Evolutionary conservation across 495 filamentous ascomycete species (phyloP), one percentile per base, ranked within the genome.

Genomic region (Podospora sp.): DNA sequence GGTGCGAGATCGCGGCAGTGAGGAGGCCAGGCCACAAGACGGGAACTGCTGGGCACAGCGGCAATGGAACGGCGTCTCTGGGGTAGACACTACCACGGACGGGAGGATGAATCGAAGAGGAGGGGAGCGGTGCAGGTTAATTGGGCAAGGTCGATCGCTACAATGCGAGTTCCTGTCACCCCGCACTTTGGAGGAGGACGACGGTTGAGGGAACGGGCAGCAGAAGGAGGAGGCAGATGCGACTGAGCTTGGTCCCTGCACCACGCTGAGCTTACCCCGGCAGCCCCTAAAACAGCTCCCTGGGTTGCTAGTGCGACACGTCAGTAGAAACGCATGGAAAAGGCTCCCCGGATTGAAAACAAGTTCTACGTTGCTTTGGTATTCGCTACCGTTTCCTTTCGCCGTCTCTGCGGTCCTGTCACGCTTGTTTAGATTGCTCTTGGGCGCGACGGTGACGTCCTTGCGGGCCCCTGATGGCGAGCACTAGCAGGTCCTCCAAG

Each of bases 81-180:
- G 50, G 25, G 63, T 65, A 68, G 36, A 46, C 22, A 18, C 33
- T n/a, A 40, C 20, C 36, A 63, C 26, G 61, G 21, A 6, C 36
- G 49, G 55, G 35, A 60, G 24, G 36, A 50, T 36, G 56, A 61
- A 40, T 53, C 60, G 58, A 68, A 65, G 57, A 70, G 70, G 69
- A 72, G 72, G 72, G 71, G 67, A 75, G 67, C 55, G 29, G 61
- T 62, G 67, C 49, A 61, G 72, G 63, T 55, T 77, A 75, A 77
- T 77, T 77, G 75, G 75, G 60, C 63, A 62, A 26, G 64, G 40
- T n/a, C 14, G 62, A 60, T 60, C 58, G 65, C 55, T 18, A 71
- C 70, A 60, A 62, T 68, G 63, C 60, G 52, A 63, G 51, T 53
- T 66, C 33, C 60, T 60, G 49, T 68, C 65, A 70, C 75, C 75